phyloP scores from a whole-genome alignment of 306 rosid species.

The Medicago ruthenica region DNA sequence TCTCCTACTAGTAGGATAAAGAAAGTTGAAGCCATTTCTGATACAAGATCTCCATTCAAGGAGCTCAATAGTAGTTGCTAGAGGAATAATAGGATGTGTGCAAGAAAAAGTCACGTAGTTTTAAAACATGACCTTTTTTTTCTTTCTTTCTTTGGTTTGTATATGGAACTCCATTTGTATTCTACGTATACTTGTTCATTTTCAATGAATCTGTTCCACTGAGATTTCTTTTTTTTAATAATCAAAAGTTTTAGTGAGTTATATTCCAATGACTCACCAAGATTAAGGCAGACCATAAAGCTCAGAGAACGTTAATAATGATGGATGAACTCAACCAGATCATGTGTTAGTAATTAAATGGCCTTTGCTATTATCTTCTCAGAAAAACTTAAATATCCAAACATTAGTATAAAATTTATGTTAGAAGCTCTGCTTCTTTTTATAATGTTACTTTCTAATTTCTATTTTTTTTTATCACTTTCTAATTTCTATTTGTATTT shows the following conservation, averaged over 20 bases:
- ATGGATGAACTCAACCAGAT: no score
- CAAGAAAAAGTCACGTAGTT: slow-evolving; percentile 16
- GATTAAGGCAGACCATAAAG: no score
- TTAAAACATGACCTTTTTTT: slow-evolving; percentile 33
- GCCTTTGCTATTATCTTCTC: no score
- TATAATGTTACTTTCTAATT: background rate
- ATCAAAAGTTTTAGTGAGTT: no score
- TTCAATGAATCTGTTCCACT: slow-evolving; percentile 19
- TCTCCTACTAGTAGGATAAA: slow-evolving; percentile 47
- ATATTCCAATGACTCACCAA: no score
- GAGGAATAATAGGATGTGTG: slow-evolving; percentile 29
- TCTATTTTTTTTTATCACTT: background rate
- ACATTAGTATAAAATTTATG: no score
- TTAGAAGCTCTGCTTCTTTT: background rate
- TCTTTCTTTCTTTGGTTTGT: slow-evolving; percentile 27
- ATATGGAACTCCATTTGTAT: slow-evolving; percentile 35
- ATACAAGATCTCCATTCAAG: slow-evolving; percentile 68
- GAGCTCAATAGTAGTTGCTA: slow-evolving; percentile 58
- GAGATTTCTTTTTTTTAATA: background rate
- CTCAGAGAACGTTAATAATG: no score
- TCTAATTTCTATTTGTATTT: no score
- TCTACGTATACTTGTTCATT: background rate
- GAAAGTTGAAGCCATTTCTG: slow-evolving; percentile 56
- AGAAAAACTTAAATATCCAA: no score
- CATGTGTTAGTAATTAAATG: no score